Base-by-base conservation (phyloP, 2,329 filamentous ascomycete species). In the Trichoderma pleuroti region DNA sequence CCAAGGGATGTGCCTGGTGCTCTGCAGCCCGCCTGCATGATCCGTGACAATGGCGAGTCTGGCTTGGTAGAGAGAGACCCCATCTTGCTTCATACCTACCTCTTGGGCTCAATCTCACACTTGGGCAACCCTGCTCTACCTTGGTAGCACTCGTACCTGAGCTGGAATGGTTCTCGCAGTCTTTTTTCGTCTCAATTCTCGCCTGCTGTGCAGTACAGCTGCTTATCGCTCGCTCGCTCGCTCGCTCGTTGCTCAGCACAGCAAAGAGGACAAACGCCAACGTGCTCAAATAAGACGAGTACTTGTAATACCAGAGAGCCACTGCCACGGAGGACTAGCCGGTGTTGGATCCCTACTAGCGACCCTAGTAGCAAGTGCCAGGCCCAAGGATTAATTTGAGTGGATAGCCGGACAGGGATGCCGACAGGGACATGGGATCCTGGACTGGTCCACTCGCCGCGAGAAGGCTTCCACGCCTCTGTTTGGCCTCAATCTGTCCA, bases 331-430 rank as follows among this genome's bases (percentile, higher is more conserved):
- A 59, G 28, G n/a, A 59, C 56, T 59, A 59, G 56, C 56, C 8
- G 56, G 56, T 34, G 28, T 59, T 34, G 56, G 28, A 59, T 59
- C 56, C 56, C 56, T 59, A 59, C 30, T 59, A 59, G 28, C 56
- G 56, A 59, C 56, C 56, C 56, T 59, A 32, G 56, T n/a, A 59
- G 56, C 56, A 59, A 59, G 56, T 59, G 56, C 56, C 56, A 59
- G 56, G 56, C 12, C 56, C 56, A 59, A 16, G 56, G 56, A 59
- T 59, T 59, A 34, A 34, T 59, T 34, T 32, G 56, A 59, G 56
- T 34, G 56, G 56, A 59, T 59, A 32, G 56, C 56, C 56, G 56
- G 28, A 24, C 56, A 59, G 56, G 56, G 56, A 59, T 59, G 56
- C 11, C 30, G 32, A 30, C 56, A 59, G 56, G 56, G 56, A 34